These are phyloP conservation scores for Peronospora farinosa DNA, from an alignment of 352 stramenopile species.

Conservation along the genomic window DNA sequence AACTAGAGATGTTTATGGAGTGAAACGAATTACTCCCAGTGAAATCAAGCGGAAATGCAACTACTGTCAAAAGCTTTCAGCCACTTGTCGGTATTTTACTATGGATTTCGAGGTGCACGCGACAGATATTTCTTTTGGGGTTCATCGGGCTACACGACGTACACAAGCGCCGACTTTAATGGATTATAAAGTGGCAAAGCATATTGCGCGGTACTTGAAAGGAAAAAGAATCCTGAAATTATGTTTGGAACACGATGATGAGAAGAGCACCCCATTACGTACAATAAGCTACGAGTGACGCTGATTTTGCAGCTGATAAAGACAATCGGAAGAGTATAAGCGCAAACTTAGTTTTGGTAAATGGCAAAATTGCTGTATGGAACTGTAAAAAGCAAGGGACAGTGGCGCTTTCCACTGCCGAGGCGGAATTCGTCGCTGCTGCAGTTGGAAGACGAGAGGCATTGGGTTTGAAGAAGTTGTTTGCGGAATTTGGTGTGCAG, in stretches of 20 bases:
- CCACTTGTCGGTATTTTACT: slow-evolving; percentile 26
- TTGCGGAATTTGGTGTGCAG: slow-evolving; percentile 1
- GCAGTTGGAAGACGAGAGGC: slow-evolving; percentile 4
- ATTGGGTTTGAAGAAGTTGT: slow-evolving; percentile 8
- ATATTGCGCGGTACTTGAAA: too few species aligned
- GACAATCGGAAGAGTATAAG: slow-evolving; percentile 4
- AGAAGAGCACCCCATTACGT: not conserved
- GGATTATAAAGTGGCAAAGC: too few species aligned
- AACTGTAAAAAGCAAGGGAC: slow-evolving; percentile 16
- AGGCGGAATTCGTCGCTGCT: slow-evolving; percentile 16
- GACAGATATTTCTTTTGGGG: slow-evolving; percentile 25
- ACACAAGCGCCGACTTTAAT: too few species aligned
- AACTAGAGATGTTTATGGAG: not conserved
- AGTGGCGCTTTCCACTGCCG: slow-evolving; percentile 12
- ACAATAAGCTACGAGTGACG: slow-evolving; percentile 4
- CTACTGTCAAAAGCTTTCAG: slow-evolving; percentile 22
- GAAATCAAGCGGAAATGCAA: slow-evolving; percentile 3
- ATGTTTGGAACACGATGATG: not conserved
- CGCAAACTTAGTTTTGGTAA: slow-evolving; percentile 9
- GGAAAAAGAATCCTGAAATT: too few species aligned
- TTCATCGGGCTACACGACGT: slow-evolving; percentile 4
- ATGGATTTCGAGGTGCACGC: slow-evolving; percentile 17
- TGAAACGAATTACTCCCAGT: not conserved
- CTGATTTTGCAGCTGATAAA: slow-evolving; percentile 6
- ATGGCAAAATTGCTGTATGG: slow-evolving; percentile 12